Percentiles rank a stretch among this genome's conserved stretches.
Conservation (phyloP, 352 stramenopile species). For the Aphanomyces astaci region DNA sequence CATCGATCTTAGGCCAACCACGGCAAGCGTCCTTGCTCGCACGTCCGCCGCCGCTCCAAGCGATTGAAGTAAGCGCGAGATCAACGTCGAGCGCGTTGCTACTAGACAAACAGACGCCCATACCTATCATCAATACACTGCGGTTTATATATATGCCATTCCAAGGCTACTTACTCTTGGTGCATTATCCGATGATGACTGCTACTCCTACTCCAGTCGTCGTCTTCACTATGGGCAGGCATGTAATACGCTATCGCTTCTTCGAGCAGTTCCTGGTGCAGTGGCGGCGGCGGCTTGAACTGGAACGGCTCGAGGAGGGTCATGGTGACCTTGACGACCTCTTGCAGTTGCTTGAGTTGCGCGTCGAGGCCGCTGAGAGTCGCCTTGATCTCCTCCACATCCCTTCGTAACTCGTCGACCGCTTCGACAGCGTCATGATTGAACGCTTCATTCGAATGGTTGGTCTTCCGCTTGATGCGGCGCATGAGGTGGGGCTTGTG, state of each 20-base stretch:
- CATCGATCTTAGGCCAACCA: conserved; percentile 87
- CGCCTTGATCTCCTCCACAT: conserved; percentile 6
- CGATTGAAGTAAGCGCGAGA: conserved; percentile 35
- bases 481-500: conserved; percentile 24
- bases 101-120: too few species aligned
- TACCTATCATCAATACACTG: background rate
- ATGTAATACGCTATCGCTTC: background rate
- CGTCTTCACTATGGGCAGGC: too few species aligned
- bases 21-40: conserved; percentile 79
- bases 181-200: too few species aligned
- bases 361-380: background rate
- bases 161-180: too few species aligned
- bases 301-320: background rate
- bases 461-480: conserved; percentile 28
- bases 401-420: background rate
- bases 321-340: conserved; percentile 8
- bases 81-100: too few species aligned
- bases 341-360: conserved; percentile 7
- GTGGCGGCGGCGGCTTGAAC: background rate
- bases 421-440: background rate
- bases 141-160: conserved; percentile 1
- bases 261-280: background rate
- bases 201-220: background rate
- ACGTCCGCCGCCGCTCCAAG: conserved; percentile 71
- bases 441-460: conserved; percentile 11